Base-by-base conservation (phyloP, 768 basidiomycete species). In the Boletus vermiculosoides region DNA sequence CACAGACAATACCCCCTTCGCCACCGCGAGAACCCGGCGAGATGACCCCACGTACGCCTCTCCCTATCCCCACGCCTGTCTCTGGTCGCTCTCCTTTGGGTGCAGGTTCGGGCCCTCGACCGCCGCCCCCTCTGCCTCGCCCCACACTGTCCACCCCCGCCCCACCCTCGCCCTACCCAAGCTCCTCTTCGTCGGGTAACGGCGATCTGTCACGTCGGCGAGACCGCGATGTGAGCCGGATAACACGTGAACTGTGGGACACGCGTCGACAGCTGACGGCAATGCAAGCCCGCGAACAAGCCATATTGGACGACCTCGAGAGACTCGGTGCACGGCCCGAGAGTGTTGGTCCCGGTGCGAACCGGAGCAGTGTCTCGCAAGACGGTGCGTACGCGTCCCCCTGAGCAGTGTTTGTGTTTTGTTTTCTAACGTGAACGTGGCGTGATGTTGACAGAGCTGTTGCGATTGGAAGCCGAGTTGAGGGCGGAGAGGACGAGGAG, bases 401-500 rank as follows among this genome's bases (percentile, higher is more conserved):
- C 5, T 23, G 52, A 42, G 34, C 33, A 1, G 18, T 40, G 34
- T 5, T 12, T 31, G 11, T 40, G 23, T 3, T 20, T n/a, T n/a
- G n/a, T 46, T 30, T 31, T 25, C 30, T 25, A 7, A 34, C 34
- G 15, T 25, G 20, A n/a, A 22, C 13, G 11, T 59, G 23, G 30
- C 12, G 31, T 18, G 50, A 18, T 11, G 25, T 16, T 25, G 8
- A 44, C 55, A 67, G 66, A 66, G 18, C 0, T 66, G 23, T 8
- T 57, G 23, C 58, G 63, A 25, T 52, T 79, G 2, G 70, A 78
- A 50, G 48, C 45, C 5, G 72, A 80, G 31, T 55, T 83, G 23
- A 67, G 50, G 30, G 57, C 60, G 3, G 81, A 82, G 66, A 71
- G 70, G 15, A 59, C 59, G 44, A 63, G 60, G 50, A 68, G 81